Percentiles rank a stretch among this genome's conserved stretches.
These are phyloP conservation scores for Coniferiporia weirii DNA, from an alignment of 1,284 basidiomycete genomes.

Conservation along the genomic window DNA sequence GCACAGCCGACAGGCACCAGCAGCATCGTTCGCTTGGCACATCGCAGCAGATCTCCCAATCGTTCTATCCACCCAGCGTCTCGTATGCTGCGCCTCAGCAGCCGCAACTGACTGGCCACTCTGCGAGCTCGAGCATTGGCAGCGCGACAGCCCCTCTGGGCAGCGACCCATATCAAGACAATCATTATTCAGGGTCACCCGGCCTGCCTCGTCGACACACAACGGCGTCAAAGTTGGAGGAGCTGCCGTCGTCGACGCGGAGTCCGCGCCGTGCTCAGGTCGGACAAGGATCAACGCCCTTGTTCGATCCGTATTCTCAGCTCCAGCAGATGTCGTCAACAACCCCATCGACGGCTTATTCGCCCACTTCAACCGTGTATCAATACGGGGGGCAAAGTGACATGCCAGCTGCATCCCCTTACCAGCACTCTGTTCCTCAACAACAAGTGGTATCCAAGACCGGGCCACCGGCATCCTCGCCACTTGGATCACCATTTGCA, in stretches of 20 bases:
- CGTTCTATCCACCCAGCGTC: constrained; percentile 57
- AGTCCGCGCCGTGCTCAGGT: constrained; percentile 39
- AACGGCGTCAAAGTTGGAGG: constrained; percentile 41
- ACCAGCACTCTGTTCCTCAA: constrained; percentile 41
- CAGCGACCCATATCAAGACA: constrained; percentile 52
- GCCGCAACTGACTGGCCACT: constrained; percentile 27
- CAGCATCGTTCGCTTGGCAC: constrained; percentile 16
- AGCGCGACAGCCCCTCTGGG: constrained; percentile 30
- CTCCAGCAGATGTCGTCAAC: constrained; percentile 60
- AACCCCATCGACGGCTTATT: constrained; percentile 14
- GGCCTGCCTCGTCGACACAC: constrained; percentile 53
- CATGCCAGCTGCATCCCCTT: constrained; percentile 38
- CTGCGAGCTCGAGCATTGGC: constrained; percentile 30
- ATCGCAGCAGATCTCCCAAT: constrained; percentile 24
- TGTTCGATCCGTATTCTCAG: constrained; percentile 63
- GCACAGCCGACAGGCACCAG: constrained; percentile 9
- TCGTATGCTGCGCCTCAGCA: constrained; percentile 38
- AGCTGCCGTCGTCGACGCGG: constrained; percentile 4
- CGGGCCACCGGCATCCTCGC: constrained; percentile 45
- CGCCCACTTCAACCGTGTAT: constrained; percentile 37
- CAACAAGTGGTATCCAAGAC: constrained; percentile 54
- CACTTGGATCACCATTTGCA: constrained; percentile 48
- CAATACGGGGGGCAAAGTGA: constrained; percentile 49
- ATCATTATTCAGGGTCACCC: constrained; percentile 53
- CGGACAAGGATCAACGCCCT: constrained; percentile 34